phyloP scores from a whole-genome alignment of 257 asterid genomes.

The Pogostemon cablin region DNA sequence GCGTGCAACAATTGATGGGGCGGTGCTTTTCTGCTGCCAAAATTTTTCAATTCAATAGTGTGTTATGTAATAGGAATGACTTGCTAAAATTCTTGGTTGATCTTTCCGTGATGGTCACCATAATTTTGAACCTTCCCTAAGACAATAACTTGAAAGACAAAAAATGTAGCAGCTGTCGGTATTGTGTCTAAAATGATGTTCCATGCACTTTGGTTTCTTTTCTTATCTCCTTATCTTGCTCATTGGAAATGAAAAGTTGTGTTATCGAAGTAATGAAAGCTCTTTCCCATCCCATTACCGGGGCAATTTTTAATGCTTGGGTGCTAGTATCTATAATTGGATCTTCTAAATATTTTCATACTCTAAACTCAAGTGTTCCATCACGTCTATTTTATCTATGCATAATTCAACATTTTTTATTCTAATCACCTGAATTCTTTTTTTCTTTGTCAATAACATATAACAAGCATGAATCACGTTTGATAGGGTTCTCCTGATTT shows the following conservation, averaged over 20 bases:
- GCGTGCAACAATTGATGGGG: background rate
- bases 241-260: background rate
- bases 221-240: background rate
- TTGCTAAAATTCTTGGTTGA: background rate
- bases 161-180: background rate
- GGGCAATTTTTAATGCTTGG: background rate
- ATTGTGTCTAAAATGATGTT: background rate
- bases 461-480: conserved; percentile 11
- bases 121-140: background rate
- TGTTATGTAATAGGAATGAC: background rate
- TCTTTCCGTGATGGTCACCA: background rate
- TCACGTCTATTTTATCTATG: background rate
- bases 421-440: background rate
- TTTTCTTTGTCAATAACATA: background rate
- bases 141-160: background rate
- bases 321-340: background rate
- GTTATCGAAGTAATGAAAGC: background rate
- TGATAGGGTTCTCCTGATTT: conserved; percentile 94
- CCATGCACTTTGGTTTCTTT: background rate
- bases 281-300: background rate
- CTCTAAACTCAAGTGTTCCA: conserved; percentile 1
- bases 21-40: background rate
- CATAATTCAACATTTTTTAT: background rate
- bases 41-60: background rate
- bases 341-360: conserved; percentile 8